These are phyloP conservation scores for Rhodotorula kratochvilovae DNA, from an alignment of 768 basidiomycete genomes.

Conservation along the genomic window DNA sequence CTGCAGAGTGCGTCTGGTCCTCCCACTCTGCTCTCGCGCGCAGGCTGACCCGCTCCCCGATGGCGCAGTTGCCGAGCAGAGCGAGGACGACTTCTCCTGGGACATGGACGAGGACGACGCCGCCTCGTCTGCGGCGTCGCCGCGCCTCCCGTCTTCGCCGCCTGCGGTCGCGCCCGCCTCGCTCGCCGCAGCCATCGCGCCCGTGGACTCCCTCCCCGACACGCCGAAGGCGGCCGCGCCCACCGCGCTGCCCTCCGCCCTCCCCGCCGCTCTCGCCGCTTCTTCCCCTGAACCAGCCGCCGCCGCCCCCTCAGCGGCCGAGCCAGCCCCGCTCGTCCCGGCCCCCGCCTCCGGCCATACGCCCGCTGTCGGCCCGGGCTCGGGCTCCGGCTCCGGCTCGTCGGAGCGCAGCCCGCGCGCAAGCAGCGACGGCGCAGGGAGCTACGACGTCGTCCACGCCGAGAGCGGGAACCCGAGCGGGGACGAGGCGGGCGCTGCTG, in stretches of 20 bases:
- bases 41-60: too few relatives aligned
- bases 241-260: not conserved
- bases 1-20: constrained; percentile 62
- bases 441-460: constrained; percentile 39
- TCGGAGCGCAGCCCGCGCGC: not conserved
- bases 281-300: not conserved
- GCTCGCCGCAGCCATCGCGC: not conserved
- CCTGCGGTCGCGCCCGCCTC: not conserved
- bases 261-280: not conserved
- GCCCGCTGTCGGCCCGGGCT: not conserved
- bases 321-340: not conserved
- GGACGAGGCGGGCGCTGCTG: not conserved
- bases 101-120: constrained; percentile 81
- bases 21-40: not conserved
- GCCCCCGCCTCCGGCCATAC: constrained; percentile 14
- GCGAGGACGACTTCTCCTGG: constrained; percentile 79
- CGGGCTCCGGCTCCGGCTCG: not conserved
- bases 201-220: not conserved
- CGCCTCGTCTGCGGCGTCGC: constrained; percentile 4
- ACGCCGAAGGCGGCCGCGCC: not conserved
- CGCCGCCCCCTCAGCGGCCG: not conserved
- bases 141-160: not conserved
- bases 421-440: constrained; percentile 30
- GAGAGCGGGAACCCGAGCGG: constrained; percentile 32
- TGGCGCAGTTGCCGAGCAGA: constrained; percentile 54